Evolutionary conservation across 352 stramenopile genomes (phyloP).

Genomic region (Globisporangium irregulare): DNA sequence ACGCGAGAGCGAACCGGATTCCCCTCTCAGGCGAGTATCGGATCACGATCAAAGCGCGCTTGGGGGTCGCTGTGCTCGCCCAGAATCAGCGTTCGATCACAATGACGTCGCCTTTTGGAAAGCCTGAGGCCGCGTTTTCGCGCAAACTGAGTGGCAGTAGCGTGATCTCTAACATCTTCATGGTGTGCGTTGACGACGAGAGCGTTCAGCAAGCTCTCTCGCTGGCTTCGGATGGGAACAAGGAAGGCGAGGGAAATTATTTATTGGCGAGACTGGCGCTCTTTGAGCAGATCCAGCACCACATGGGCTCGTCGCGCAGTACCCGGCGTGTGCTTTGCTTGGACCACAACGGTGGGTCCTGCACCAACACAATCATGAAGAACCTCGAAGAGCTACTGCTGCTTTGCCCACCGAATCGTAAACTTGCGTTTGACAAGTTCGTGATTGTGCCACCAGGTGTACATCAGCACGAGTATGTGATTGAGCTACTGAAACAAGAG

Average conservation of each 20-base stretch:
- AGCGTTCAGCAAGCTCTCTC: constrained; percentile 14
- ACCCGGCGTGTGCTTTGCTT: constrained; percentile 30
- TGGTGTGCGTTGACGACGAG: constrained; percentile 30
- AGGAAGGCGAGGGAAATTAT: neutral
- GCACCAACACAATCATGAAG: constrained; percentile 19
- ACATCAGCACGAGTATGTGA: neutral
- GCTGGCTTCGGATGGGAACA: neutral
- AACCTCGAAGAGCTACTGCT: constrained; percentile 18
- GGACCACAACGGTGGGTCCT: constrained; percentile 14
- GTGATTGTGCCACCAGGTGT: constrained; percentile 12
- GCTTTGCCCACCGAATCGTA: neutral
- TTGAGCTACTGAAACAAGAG: constrained; percentile 7
- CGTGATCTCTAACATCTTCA: constrained; percentile 19
- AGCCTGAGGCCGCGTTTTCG: neutral
- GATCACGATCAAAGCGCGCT: constrained; percentile 20
- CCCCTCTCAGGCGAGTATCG: constrained; percentile 14
- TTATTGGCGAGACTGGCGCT: constrained; percentile 24
- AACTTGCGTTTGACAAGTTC: constrained; percentile 25
- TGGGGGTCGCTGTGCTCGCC: constrained; percentile 36
- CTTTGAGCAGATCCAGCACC: constrained; percentile 25
- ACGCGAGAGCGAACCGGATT: constrained; percentile 19
- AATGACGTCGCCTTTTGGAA: constrained; percentile 31
- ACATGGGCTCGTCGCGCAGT: constrained; percentile 22
- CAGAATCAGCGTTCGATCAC: constrained; percentile 40
- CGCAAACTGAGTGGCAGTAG: neutral